Conservation (phyloP, 495 filamentous ascomycete genomes). For the Daldinia childiae region DNA sequence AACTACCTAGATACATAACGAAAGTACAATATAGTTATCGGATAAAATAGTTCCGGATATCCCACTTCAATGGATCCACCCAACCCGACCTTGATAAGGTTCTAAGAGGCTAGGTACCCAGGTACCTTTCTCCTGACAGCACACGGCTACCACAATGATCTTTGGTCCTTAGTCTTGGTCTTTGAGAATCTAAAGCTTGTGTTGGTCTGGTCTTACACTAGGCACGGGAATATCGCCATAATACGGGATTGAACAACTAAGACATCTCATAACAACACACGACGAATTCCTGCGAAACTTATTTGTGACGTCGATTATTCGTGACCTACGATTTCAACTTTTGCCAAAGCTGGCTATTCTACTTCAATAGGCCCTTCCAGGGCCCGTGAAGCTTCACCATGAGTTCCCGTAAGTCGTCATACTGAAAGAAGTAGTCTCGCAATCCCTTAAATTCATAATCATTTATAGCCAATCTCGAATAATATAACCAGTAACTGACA, state of each 20-base stretch:
- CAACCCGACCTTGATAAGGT: neutral
- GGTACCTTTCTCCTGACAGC: constrained; percentile 9
- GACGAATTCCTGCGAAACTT: neutral
- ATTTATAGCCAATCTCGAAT: constrained; percentile 4
- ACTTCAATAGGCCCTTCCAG: constrained; percentile 52
- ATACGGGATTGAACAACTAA: neutral
- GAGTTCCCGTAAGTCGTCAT: constrained; percentile 55
- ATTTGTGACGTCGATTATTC: neutral
- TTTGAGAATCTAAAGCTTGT: constrained; percentile 5
- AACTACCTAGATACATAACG: neutral
- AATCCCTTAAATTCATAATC: constrained; percentile 5
- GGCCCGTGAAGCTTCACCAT: constrained; percentile 53
- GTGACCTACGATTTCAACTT: constrained; percentile 4
- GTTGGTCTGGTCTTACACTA: constrained; percentile 10
- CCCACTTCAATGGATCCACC: neutral
- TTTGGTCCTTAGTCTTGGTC: constrained; percentile 13
- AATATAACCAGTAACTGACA: constrained; percentile 14
- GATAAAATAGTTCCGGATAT: neutral
- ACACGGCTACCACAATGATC: constrained; percentile 10
- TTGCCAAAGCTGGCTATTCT: constrained; percentile 49
- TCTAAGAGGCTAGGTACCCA: constrained; percentile 4
- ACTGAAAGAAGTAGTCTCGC: neutral
- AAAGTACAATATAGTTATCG: neutral
- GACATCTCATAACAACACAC: neutral
- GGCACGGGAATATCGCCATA: constrained; percentile 6